Percentiles rank a stretch among this genome's conserved stretches.
Evolutionary conservation across 306 rosid genomes (phyloP).

Genomic region (Morella rubra): DNA sequence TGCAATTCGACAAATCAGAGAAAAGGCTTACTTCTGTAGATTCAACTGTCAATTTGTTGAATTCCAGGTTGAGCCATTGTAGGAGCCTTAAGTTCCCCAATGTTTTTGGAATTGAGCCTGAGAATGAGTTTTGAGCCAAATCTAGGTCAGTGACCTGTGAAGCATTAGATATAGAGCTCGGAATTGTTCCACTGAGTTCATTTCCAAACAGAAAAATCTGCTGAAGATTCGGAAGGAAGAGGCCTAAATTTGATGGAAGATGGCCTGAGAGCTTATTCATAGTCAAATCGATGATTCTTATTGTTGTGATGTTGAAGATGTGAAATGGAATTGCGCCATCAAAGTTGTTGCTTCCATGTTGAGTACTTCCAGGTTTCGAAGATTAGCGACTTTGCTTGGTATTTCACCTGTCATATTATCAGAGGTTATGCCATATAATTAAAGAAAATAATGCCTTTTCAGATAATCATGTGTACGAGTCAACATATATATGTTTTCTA

Average conservation of each 20-base stretch:
- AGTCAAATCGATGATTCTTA: neutral
- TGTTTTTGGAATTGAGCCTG: neutral
- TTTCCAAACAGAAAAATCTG: neutral
- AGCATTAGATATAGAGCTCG: neutral
- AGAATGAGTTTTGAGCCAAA: no score
- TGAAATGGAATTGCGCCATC: conserved; percentile 22
- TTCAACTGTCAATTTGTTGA: neutral
- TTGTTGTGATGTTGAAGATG: conserved; percentile 27
- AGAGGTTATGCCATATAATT: neutral
- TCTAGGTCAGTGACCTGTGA: neutral
- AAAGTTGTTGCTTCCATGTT: neutral
- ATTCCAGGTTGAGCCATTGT: neutral
- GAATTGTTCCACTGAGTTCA: neutral
- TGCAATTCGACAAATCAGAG: neutral
- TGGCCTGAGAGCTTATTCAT: conserved; percentile 13
- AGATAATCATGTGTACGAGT: no score
- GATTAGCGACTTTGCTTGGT: conserved; percentile 21
- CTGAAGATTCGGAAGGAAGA: conserved; percentile 16
- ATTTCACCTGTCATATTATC: conserved; percentile 14
- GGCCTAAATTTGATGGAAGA: conserved; percentile 21
- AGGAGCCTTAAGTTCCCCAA: no score
- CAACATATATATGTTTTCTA: no score
- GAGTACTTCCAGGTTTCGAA: conserved; percentile 1
- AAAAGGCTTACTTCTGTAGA: neutral
- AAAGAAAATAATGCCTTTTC: no score